Conservation (phyloP, 768 basidiomycete species). For the Boletus eberwhitei region DNA sequence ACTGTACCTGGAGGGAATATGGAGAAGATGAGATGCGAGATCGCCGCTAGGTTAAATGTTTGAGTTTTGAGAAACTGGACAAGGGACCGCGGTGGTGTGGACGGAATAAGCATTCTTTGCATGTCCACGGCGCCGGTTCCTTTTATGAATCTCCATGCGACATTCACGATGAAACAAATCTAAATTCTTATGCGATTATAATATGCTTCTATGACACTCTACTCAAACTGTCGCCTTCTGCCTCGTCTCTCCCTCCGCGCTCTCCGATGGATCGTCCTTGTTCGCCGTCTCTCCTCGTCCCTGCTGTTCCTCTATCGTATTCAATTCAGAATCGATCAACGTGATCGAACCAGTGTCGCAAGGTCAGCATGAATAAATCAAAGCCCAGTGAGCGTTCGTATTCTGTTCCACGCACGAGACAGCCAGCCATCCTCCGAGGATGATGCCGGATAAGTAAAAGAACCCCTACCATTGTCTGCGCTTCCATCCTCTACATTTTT, state of each 20-base stretch:
- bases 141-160: conserved; percentile 15
- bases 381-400: conserved; percentile 67
- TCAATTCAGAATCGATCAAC: conserved; percentile 30
- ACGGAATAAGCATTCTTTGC: neutral
- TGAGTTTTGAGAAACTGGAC: conserved; percentile 13
- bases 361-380: conserved; percentile 55
- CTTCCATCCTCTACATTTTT: conserved; percentile 21
- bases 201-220: conserved; percentile 32
- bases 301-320: conserved; percentile 24
- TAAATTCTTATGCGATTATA: conserved; percentile 15
- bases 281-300: conserved; percentile 23
- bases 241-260: conserved; percentile 44
- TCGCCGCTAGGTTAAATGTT: conserved; percentile 26
- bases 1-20: conserved; percentile 8
- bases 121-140: conserved; percentile 16
- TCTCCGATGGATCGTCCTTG: conserved; percentile 35
- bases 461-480: conserved; percentile 66
- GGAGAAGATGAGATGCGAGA: conserved; percentile 28
- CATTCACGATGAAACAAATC: conserved; percentile 16
- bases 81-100: conserved; percentile 17
- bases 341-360: conserved; percentile 26
- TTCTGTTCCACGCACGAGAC: conserved; percentile 63
- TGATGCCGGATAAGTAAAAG: conserved; percentile 57
- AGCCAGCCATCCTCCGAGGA: conserved; percentile 60
- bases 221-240: conserved; percentile 47